Base-by-base conservation (phyloP, 495 filamentous ascomycete species). In the Aspergillus bertholletiae region DNA sequence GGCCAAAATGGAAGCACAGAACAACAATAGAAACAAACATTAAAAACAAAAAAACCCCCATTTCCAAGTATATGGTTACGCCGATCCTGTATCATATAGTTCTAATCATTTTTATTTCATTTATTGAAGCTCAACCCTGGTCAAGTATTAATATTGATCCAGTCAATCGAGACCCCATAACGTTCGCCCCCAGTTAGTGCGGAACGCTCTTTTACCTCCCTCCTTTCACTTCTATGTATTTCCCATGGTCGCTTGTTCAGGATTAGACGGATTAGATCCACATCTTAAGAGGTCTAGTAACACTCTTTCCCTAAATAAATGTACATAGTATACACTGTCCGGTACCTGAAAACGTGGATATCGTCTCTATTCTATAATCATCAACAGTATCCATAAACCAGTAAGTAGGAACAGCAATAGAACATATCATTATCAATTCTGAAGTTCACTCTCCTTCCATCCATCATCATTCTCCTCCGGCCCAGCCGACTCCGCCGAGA, bases 381-480 rank as follows among this genome's bases (percentile, higher is more conserved):
- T 22, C 17, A 22, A 43, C 39, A 22, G 18, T 22, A 43, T 6
- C 39, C 18, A 43, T 43, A 43, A 22, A 17, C 18, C 39, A 37
- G 34, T n/a, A n/a, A 37, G 15, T 15, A 15, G 5, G 13, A 15
- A 2, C 34, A 37, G 34, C 13, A 37, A 6, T 37, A 37, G 6
- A 5, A 37, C 7, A 37, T 37, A 37, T 37, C 15, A 4, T n/a
- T 37, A 17, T 70, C 54, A 76, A 57, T 67, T 66, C 57, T 80
- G 72, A 57, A 82, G 75, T 67, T 83, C 75, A 54, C 70, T 74
- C 62, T 80, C 74, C 53, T 74, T 80, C 78, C 78, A 80, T 20
- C 73, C 75, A 61, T 72, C 71, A 15, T 63, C 68, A 26, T 66
- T 65, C 50, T 75, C 74, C 11, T 67, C 69, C 59, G 63, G 62